These are phyloP conservation scores for Neurospora tetraspora DNA, from an alignment of 495 filamentous ascomycete genomes.

Conservation along the genomic window DNA sequence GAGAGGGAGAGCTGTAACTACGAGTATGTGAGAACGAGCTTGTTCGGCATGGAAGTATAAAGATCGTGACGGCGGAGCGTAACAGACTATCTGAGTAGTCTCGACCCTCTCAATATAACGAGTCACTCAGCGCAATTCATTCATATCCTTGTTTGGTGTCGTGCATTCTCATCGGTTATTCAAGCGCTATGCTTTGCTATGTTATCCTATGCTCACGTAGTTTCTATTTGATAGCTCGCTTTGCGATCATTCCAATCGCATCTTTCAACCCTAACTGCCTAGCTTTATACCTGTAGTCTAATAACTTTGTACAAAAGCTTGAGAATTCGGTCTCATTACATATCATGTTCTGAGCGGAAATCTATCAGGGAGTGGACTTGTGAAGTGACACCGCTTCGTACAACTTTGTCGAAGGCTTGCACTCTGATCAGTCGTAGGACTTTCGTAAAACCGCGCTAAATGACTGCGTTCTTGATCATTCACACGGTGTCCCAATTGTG, in stretches of 20 bases:
- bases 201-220: neutral
- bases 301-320: neutral
- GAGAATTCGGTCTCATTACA: neutral
- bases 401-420: neutral
- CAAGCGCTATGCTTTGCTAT: neutral
- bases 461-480: too few species aligned
- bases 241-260: neutral
- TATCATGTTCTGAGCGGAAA: neutral
- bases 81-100: neutral
- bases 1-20: neutral
- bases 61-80: neutral
- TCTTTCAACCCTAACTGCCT: neutral
- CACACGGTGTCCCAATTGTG: neutral
- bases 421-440: neutral
- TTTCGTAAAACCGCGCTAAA: neutral
- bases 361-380: neutral
- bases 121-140: neutral
- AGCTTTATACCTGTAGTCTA: neutral
- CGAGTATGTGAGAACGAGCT: neutral
- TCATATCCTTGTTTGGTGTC: neutral
- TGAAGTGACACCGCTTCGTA: neutral
- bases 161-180: neutral
- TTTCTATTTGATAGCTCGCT: neutral
- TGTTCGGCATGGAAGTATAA: neutral
- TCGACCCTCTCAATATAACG: neutral